A percentile compares a stretch with the other conserved stretches of the same genome.
These are phyloP conservation scores for Nakazawaea ernobii DNA, from an alignment of 805 yeast genomes.

Conservation along the genomic window DNA sequence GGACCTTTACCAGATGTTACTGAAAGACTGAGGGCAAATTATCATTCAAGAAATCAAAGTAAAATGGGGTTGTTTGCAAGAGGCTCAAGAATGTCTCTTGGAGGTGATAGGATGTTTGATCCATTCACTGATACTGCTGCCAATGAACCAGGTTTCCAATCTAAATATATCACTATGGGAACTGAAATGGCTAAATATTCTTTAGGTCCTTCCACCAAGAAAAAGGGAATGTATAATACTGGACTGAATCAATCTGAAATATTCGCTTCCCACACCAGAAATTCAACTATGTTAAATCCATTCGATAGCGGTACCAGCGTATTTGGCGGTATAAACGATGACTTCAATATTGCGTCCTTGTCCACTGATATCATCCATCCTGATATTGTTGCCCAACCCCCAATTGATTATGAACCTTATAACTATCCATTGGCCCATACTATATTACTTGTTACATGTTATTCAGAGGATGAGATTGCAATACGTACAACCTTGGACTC, in stretches of 20 bases:
- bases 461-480: slow-evolving; percentile 87
- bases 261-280: slow-evolving; percentile 11
- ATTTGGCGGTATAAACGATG: slow-evolving; percentile 24
- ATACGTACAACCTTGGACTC: slow-evolving; percentile 88
- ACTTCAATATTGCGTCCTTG: slow-evolving; percentile 36
- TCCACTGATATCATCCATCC: slow-evolving; percentile 61
- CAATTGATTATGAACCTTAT: slow-evolving; percentile 81
- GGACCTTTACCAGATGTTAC: slow-evolving; percentile 52
- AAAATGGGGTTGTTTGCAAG: slow-evolving; percentile 37
- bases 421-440: slow-evolving; percentile 74
- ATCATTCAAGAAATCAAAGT: slow-evolving; percentile 29
- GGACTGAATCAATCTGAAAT: background rate
- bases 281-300: slow-evolving; percentile 28
- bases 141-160: slow-evolving; percentile 21
- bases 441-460: slow-evolving; percentile 81
- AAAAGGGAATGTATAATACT: background rate
- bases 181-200: slow-evolving; percentile 45
- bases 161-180: slow-evolving; percentile 56
- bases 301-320: slow-evolving; percentile 13
- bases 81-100: slow-evolving; percentile 31
- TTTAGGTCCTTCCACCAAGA: slow-evolving; percentile 9
- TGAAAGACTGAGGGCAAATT: slow-evolving; percentile 45
- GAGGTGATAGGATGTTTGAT: slow-evolving; percentile 19
- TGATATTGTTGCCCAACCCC: slow-evolving; percentile 87
- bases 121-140: slow-evolving; percentile 28